phyloP scores from a whole-genome alignment of 768 basidiomycete species.

The Podaxis carcinomalis region DNA sequence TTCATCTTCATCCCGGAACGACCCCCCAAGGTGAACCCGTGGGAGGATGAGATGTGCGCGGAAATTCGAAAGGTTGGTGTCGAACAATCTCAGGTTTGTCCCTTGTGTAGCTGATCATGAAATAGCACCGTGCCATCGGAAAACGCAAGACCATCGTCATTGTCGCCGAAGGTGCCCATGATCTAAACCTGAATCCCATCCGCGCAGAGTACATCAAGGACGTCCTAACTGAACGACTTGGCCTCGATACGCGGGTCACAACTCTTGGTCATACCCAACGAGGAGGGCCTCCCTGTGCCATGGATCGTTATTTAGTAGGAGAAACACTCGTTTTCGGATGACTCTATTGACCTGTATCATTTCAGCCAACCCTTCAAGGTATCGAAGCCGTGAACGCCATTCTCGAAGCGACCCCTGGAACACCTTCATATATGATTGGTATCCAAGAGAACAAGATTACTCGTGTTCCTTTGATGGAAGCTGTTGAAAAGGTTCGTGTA shows the following conservation, averaged over 20 bases:
- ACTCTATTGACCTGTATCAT: background rate
- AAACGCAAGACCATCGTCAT: slow-evolving; percentile 99
- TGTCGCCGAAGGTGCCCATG: slow-evolving; percentile 94
- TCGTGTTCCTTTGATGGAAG: slow-evolving; percentile 87
- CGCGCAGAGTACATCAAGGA: slow-evolving; percentile 87
- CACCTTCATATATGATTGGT: slow-evolving; percentile 97
- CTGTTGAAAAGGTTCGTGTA: slow-evolving; percentile 72
- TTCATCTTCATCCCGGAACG: slow-evolving; percentile 97
- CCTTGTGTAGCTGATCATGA: background rate
- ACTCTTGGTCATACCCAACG: slow-evolving; percentile 96
- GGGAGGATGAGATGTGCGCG: slow-evolving; percentile 92
- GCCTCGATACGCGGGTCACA: slow-evolving; percentile 93
- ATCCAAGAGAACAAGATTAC: slow-evolving; percentile 94
- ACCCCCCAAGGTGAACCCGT: slow-evolving; percentile 72
- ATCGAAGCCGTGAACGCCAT: slow-evolving; percentile 89
- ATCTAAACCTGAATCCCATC: slow-evolving; percentile 86
- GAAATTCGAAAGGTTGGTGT: slow-evolving; percentile 69
- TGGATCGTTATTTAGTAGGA: slow-evolving; percentile 84
- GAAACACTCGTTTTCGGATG: background rate
- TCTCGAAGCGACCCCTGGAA: slow-evolving; percentile 79
- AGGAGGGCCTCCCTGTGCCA: slow-evolving; percentile 90
- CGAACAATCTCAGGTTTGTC: background rate
- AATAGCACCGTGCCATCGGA: slow-evolving; percentile 82
- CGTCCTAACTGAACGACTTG: slow-evolving; percentile 79
- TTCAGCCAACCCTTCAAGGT: slow-evolving; percentile 92